phyloP scores from a whole-genome alignment of 2,329 filamentous ascomycete species.

The Nemania serpens region DNA sequence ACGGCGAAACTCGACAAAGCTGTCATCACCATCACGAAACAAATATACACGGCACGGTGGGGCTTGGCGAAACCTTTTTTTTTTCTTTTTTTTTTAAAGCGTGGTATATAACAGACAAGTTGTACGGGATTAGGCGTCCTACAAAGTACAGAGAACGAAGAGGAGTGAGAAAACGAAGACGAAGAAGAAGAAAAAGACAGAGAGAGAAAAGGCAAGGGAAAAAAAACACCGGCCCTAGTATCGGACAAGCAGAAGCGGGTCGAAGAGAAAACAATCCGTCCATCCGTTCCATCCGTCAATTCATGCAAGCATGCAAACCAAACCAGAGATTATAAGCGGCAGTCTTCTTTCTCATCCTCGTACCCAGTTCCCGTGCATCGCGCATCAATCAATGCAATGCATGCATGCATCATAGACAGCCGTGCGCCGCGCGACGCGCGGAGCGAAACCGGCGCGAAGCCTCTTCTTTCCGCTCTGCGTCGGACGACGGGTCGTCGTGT shows the following conservation, averaged over 20 bases:
- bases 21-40: too few relatives aligned
- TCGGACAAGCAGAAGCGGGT: constrained; percentile 16
- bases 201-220: too few relatives aligned
- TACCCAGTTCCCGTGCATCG: background rate
- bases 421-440: too few relatives aligned
- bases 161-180: too few relatives aligned
- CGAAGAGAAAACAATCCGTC: background rate
- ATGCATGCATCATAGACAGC: constrained; percentile 2
- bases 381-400: background rate
- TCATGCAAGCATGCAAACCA: constrained; percentile 16
- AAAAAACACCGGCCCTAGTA: constrained; percentile 3
- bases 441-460: background rate
- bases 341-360: background rate
- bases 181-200: too few relatives aligned
- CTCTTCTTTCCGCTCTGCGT: background rate
- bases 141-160: constrained; percentile 22
- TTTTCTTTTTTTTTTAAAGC: too few relatives aligned
- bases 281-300: constrained; percentile 1
- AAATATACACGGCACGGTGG: too few relatives aligned
- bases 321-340: background rate
- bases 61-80: too few relatives aligned
- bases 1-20: too few relatives aligned
- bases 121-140: constrained; percentile 9
- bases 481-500: background rate
- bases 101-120: too few relatives aligned